Evolutionary conservation across 768 basidiomycete species (phyloP).

Genomic region (Neoboletus brunneissimus): DNA sequence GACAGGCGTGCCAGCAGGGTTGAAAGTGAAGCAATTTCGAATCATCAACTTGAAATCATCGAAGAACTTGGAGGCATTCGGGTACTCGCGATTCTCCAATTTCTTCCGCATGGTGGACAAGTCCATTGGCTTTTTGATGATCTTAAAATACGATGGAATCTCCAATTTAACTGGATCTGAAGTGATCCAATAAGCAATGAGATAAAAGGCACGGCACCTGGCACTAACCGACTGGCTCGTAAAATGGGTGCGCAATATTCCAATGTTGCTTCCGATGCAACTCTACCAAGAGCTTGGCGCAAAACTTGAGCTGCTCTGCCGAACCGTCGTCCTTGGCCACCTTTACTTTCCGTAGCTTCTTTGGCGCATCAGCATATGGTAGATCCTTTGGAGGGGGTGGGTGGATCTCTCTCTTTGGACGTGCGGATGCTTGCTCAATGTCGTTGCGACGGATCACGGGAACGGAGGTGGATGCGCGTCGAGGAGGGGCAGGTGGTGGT

Average conservation of each 20-base stretch:
- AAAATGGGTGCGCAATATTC: slow-evolving; percentile 75
- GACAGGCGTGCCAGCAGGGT: slow-evolving; percentile 84
- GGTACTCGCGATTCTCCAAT: slow-evolving; percentile 74
- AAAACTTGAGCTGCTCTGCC: slow-evolving; percentile 82
- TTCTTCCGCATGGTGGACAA: slow-evolving; percentile 84
- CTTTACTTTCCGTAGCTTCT: slow-evolving; percentile 64
- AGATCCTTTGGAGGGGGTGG: slow-evolving; percentile 92
- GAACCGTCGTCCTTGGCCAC: slow-evolving; percentile 61
- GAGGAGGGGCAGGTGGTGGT: slow-evolving; percentile 43
- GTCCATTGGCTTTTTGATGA: slow-evolving; percentile 97
- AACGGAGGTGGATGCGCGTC: slow-evolving; percentile 76
- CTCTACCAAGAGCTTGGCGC: slow-evolving; percentile 69
- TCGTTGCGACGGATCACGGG: slow-evolving; percentile 84
- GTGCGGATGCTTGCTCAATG: slow-evolving; percentile 46
- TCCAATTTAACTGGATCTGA: slow-evolving; percentile 75
- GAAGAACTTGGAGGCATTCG: slow-evolving; percentile 75
- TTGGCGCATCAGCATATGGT: slow-evolving; percentile 74
- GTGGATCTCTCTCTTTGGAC: slow-evolving; percentile 98
- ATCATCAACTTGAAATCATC: slow-evolving; percentile 95
- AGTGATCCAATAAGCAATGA: not conserved
- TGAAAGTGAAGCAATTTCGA: slow-evolving; percentile 89
- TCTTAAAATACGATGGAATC: slow-evolving; percentile 80
- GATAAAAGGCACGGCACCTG: not conserved
- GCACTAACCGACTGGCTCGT: slow-evolving; percentile 87
- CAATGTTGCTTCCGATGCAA: slow-evolving; percentile 78